Evolutionary conservation across 2,329 filamentous ascomycete genomes (phyloP).

Genomic region (Penicillium sp.): DNA sequence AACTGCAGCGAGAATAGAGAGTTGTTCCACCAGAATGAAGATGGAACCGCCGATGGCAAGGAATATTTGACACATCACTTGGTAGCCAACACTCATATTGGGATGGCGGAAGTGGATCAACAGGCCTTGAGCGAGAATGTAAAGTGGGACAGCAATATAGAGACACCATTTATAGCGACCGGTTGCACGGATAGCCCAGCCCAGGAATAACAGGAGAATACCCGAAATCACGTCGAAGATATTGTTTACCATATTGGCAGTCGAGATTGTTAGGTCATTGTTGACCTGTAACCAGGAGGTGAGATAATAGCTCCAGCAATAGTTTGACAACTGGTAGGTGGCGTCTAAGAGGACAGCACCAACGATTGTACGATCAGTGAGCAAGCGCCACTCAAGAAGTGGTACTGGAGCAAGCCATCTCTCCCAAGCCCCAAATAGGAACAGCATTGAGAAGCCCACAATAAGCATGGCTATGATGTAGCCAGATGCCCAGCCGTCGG

Average conservation of each 20-base stretch:
- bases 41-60: slow-evolving; percentile 60
- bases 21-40: slow-evolving; percentile 59
- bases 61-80: slow-evolving; percentile 64
- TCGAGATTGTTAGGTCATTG: slow-evolving; percentile 34
- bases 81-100: slow-evolving; percentile 55
- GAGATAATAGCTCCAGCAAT: slow-evolving; percentile 39
- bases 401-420: slow-evolving; percentile 50
- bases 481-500: slow-evolving; percentile 47
- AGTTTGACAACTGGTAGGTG: slow-evolving; percentile 36
- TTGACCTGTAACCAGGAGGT: slow-evolving; percentile 32
- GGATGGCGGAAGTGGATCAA: slow-evolving; percentile 61
- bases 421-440: slow-evolving; percentile 60
- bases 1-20: slow-evolving; percentile 59
- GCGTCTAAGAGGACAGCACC: slow-evolving; percentile 34
- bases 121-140: slow-evolving; percentile 57
- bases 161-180: slow-evolving; percentile 60
- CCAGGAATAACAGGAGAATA: slow-evolving; percentile 59
- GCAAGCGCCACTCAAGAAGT: slow-evolving; percentile 53
- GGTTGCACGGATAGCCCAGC: slow-evolving; percentile 54
- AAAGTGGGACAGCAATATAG: slow-evolving; percentile 58
- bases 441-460: slow-evolving; percentile 58
- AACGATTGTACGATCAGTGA: slow-evolving; percentile 32
- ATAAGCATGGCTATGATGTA: slow-evolving; percentile 57
- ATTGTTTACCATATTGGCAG: slow-evolving; percentile 51
- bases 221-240: slow-evolving; percentile 59